Evolutionary conservation across 1,284 basidiomycete species (phyloP).

Genomic region (Hymenochaete sp.): DNA sequence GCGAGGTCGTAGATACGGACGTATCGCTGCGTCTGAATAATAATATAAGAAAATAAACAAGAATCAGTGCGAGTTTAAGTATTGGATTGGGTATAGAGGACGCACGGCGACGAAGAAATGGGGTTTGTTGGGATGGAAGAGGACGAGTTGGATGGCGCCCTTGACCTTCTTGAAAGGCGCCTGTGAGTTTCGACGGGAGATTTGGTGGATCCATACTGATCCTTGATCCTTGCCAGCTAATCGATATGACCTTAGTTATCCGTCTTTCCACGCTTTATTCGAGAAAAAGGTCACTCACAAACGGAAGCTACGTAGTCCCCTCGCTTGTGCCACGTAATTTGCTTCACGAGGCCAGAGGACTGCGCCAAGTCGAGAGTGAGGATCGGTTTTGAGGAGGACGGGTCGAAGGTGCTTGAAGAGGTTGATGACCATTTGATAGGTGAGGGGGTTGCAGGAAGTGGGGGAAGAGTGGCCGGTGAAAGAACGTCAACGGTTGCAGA

Average conservation of each 20-base stretch:
- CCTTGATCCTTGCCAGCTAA: conserved; percentile 59
- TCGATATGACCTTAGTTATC: conserved; percentile 8
- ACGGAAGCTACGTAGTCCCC: conserved; percentile 97
- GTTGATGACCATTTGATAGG: conserved; percentile 59
- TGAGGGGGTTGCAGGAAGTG: conserved; percentile 49
- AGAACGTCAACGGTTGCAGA: conserved; percentile 59
- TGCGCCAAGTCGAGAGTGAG: conserved; percentile 53
- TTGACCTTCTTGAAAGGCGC: conserved; percentile 94
- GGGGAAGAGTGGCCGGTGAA: conserved; percentile 53
- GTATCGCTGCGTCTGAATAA: conserved; percentile 82
- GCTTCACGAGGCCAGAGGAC: conserved; percentile 71
- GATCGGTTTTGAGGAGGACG: conserved; percentile 45
- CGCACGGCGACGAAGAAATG: conserved; percentile 95
- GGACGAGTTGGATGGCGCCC: conserved; percentile 82
- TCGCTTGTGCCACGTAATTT: conserved; percentile 87
- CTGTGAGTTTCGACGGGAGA: conserved; percentile 90
- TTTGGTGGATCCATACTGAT: conserved; percentile 89
- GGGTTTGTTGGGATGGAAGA: conserved; percentile 92
- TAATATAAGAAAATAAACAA: conserved; percentile 2
- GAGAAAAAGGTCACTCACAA: conserved; percentile 39
- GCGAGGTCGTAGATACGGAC: conserved; percentile 93
- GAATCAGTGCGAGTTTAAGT: not conserved
- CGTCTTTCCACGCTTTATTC: conserved; percentile 1
- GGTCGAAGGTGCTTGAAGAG: conserved; percentile 31
- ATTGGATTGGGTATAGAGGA: conserved; percentile 17